A percentile compares a stretch with the other conserved stretches of the same genome.
These are phyloP conservation scores for Cyberlindnera japonica DNA, from an alignment of 805 yeast genomes.

Conservation along the genomic window DNA sequence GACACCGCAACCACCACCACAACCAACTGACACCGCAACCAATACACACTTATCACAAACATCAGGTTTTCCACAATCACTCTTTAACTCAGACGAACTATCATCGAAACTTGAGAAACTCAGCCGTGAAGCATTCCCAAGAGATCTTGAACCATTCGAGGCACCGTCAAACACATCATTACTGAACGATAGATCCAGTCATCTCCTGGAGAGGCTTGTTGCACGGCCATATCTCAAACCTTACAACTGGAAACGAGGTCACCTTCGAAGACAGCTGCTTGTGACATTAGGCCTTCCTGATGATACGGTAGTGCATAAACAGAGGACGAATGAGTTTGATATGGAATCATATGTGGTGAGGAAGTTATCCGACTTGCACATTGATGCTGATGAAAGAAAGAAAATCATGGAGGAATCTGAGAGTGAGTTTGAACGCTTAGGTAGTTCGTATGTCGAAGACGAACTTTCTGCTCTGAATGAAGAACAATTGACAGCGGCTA, in stretches of 20 bases:
- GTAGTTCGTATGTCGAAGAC: conserved; percentile 14
- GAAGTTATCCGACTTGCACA: conserved; percentile 30
- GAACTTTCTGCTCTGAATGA: conserved; percentile 27
- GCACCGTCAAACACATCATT: conserved; percentile 15
- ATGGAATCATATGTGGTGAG: conserved; percentile 19
- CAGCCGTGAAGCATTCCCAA: conserved; percentile 13
- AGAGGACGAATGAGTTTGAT: conserved; percentile 24
- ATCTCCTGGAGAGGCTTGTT: conserved; percentile 45
- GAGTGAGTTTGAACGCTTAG: conserved; percentile 17
- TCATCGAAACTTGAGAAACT: conserved; percentile 10
- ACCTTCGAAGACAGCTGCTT: conserved; percentile 59
- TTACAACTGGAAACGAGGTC: conserved; percentile 66
- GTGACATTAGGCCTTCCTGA: conserved; percentile 70
- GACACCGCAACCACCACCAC: conserved; percentile 14
- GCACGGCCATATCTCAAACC: conserved; percentile 48
- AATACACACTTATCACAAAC: neutral
- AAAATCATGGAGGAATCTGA: conserved; percentile 25
- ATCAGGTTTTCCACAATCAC: conserved; percentile 16
- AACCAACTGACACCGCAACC: neutral
- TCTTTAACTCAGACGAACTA: conserved; percentile 11
- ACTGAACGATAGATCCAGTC: conserved; percentile 34
- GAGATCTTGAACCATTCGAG: conserved; percentile 3
- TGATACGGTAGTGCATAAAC: conserved; percentile 51
- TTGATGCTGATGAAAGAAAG: conserved; percentile 32
- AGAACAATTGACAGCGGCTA: conserved; percentile 36